Evolutionary conservation across 352 stramenopile species (phyloP), one percentile per base, ranked within the genome.

Genomic region (Phytophthora macrochlamydospora): DNA sequence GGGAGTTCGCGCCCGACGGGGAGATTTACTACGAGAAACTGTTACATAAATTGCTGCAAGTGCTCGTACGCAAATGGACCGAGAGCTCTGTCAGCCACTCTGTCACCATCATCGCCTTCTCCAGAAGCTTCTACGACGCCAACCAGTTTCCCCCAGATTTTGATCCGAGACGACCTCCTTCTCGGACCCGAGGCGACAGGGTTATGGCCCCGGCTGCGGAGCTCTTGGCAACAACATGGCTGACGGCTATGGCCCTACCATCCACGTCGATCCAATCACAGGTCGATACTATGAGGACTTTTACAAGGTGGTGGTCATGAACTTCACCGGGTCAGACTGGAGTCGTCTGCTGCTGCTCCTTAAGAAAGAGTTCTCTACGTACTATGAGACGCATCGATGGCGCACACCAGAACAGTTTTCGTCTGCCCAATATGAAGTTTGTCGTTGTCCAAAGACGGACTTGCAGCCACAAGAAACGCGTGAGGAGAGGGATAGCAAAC

Each of bases 361-460:
- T 14, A 99, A 99, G 64, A 76, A 85, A 69, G 96, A 98, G 63
- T 99, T 99, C 60, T 73, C 94, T 0, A 87, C 75, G 3, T 99
- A 99, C 73, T 89, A 97, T 33, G 62, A 86, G 45, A 81, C 59
- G 7, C 83, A 94, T 62, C 81, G 84, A 11, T 93, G 84, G 84
- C 72, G 84, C 12, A 73, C 69, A 2, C 69, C 80, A 7, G 75
- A 91, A 48, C 71, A 90, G 28, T 63, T 77, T 2, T 73, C 86
- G 7, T 59, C 63, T 13, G 81, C 81, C 0, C 65, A 84, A n/a
- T 88, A 95, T 85, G 64, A 92, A 37, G 51, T 86, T 7, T 74
- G 76, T 73, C 46, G 46, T 2, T 71, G 54, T 37, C 56, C 67
- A 43, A 71, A 63, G 18, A 52, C 37, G 13, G n/a, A 28, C 2